Percentiles rank a stretch among this genome's conserved stretches.
phyloP scores from a whole-genome alignment of 257 asterid species.

The Solanum raphanifolium region DNA sequence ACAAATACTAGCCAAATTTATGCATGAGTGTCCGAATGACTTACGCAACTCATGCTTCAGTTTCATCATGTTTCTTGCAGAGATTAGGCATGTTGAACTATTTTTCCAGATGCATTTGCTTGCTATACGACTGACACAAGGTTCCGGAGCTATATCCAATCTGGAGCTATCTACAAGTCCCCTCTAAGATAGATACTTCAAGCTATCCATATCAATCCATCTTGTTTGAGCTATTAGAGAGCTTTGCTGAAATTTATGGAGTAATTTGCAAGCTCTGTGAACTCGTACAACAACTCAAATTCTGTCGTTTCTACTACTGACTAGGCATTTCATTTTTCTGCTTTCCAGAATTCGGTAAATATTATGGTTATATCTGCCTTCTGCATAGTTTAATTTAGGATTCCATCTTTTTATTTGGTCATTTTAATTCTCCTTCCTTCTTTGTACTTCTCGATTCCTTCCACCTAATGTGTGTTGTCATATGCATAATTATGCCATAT shows the following conservation, averaged over 20 bases:
- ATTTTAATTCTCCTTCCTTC: background rate
- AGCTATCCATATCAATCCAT: slow-evolving; percentile 78
- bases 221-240: slow-evolving; percentile 81
- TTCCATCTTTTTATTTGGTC: background rate
- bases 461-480: background rate
- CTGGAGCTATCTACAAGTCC: slow-evolving; percentile 13
- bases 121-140: slow-evolving; percentile 13
- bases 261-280: background rate
- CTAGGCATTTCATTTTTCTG: background rate
- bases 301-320: background rate
- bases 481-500: background rate
- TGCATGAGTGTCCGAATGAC: background rate
- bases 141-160: slow-evolving; percentile 10
- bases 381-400: background rate
- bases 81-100: slow-evolving; percentile 63
- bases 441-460: background rate
- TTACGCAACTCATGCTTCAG: background rate
- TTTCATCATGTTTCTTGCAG: slow-evolving; percentile 31
- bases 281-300: background rate
- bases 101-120: slow-evolving; percentile 85
- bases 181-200: slow-evolving; percentile 52
- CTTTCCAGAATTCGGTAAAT: background rate
- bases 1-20: background rate
- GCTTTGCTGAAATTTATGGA: slow-evolving; percentile 17
- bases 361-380: background rate